A percentile compares a stretch with the other conserved stretches of the same genome.
phyloP scores from a whole-genome alignment of 208 protist genomes.

The Leishmania guyanensis region DNA sequence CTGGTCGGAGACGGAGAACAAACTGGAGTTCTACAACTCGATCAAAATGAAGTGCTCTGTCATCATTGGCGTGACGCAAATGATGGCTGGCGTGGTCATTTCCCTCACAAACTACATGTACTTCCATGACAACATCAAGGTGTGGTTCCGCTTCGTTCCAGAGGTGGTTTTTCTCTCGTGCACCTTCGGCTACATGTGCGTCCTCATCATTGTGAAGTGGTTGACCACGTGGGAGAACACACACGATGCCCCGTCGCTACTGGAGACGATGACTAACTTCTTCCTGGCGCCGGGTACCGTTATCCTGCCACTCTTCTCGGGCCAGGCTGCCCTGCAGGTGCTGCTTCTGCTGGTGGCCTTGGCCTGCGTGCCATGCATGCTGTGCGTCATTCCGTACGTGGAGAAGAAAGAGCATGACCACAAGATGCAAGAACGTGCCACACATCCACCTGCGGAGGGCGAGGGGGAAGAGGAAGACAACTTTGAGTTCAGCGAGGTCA shows the following conservation, averaged over 20 bases:
- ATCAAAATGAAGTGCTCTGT: slow-evolving; percentile 99
- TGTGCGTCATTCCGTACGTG: slow-evolving; percentile 84
- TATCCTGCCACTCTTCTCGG: slow-evolving; percentile 68
- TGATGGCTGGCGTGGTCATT: slow-evolving; percentile 96
- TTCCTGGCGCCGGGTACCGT: slow-evolving; percentile 89
- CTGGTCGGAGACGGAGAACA: slow-evolving; percentile 95
- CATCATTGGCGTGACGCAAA: slow-evolving; percentile 96
- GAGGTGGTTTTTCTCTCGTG: slow-evolving; percentile 95
- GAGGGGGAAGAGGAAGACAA: slow-evolving; percentile 38
- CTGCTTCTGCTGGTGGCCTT: slow-evolving; percentile 78
- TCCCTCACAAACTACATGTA: slow-evolving; percentile 92
- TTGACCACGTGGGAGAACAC: slow-evolving; percentile 87
- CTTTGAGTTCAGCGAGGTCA: slow-evolving; percentile 94
- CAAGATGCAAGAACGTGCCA: slow-evolving; percentile 31
- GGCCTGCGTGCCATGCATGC: slow-evolving; percentile 81
- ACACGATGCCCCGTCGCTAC: slow-evolving; percentile 80
- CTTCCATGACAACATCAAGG: slow-evolving; percentile 79
- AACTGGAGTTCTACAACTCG: slow-evolving; percentile 97
- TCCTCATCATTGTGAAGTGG: slow-evolving; percentile 99
- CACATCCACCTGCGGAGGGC: slow-evolving; percentile 13
- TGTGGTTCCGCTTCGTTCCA: slow-evolving; percentile 95
- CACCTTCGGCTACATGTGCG: slow-evolving; percentile 97
- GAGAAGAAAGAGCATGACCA: slow-evolving; percentile 92
- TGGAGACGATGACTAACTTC: slow-evolving; percentile 95
- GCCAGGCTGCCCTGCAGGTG: slow-evolving; percentile 85